Evolutionary conservation across 169 alveolate species (phyloP), one percentile per base, ranked within the genome.

Genomic region (Perkinsus chesapeaki): DNA sequence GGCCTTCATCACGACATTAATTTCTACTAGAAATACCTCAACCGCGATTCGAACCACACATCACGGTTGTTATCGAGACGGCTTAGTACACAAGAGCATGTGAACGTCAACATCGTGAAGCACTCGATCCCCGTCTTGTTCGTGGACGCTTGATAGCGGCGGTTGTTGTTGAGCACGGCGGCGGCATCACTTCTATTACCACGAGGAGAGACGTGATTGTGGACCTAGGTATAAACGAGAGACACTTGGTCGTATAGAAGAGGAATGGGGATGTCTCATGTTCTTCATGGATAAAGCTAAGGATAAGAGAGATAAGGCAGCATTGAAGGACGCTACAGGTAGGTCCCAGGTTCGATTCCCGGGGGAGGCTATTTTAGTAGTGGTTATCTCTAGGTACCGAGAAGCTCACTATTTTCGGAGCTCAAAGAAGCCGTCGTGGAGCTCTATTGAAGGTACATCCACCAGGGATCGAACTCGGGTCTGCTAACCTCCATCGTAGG

Each of bases 181-280:
- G 91, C 91, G 27, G 34, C 91, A 73, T 73, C 91, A 73, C 91
- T 19, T n/a, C n/a, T n/a, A n/a, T n/a, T n/a, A n/a, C n/a, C n/a
- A n/a, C n/a, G n/a, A n/a, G n/a, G n/a, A n/a, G n/a, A n/a, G 12
- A 20, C 36, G 3, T 60, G 37, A 34, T 60, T 34, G 82, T 60
- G 37, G 82, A 60, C 82, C 3, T 34, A 39, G 92, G 38, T 38
- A 39, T 27, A 39, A 36, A 19, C 92, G 92, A 39, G 92, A 39
- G 47, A 39, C 92, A 5, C 92, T 91, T 91, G 39, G 73, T 0
- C 39, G 73, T n/a, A 91, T 91, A 12, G 92, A 91, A 39, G 48
- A 39, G 92, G 92, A 91, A 39, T 91, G 39, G 39, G 92, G 92
- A 39, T 91, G 92, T 37, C 92, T 91, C 34, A 91, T 91, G 92